Base-by-base conservation (phyloP, 495 filamentous ascomycete species). In the Sabuloglossum arenarium region DNA sequence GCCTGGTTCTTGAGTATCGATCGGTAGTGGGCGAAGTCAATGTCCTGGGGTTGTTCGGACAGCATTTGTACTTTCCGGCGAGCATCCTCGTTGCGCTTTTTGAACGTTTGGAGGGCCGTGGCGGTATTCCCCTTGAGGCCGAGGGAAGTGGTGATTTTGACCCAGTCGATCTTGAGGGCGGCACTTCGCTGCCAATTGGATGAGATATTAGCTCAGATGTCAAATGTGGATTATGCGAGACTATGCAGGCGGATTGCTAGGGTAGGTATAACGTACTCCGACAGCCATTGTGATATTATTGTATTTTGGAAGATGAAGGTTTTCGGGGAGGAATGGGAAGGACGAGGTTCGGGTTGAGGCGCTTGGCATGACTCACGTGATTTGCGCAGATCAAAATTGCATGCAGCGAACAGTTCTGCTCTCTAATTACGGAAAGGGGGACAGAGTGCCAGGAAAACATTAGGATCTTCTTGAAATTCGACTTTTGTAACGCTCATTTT, bases 91-190 rank as follows among this genome's bases (percentile, higher is more conserved):
- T 97, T 96, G 72, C 93, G 91, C 81, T 94, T 90, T 77, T 99
- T 99, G 83, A 99, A 99, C 62, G 86, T 74, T 67, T 86, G 81
- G 53, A 99, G 86, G 55, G 89, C 82, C 61, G 82, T 71, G 58
- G 83, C 87, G 61, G 93, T 99, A 71, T 85, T 84, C 66, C 93
- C 93, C 73, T 85, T 86, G 70, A 99, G 86, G 65, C 91, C 90
- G 65, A 99, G 88, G 64, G 86, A 89, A 69, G 75, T 79, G 69
- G 81, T 80, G 66, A 97, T 79, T 73, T 86, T 87, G 72, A 75
- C 76, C 93, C 93, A 99, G 80, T 99, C 91, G 78, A 99, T 81
- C 80, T 95, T 99, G 72, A 90, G 80, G 74, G 93, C 88, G 75
- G 91, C 90, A 80, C 86, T 91, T 76, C 88, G 84, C 91, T 97